Evolutionary conservation across 2,329 filamentous ascomycete species (phyloP), one percentile per base, ranked within the genome.

Genomic region (Fusarium oxysporum): DNA sequence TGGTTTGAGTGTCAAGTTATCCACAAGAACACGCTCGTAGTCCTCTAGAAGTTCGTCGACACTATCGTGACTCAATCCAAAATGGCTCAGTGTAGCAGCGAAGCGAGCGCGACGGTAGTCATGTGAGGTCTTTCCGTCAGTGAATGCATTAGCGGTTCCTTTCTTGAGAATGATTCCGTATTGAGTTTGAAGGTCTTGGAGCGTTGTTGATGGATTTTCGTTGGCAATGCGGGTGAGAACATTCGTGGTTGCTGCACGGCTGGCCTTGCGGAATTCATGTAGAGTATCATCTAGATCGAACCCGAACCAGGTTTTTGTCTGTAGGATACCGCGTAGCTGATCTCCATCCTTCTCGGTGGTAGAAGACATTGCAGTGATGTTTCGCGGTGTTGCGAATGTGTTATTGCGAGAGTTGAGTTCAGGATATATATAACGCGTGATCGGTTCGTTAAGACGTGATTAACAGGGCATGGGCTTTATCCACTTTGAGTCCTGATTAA

Each of bases 201-300:
- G 33, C 19, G 55, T 61, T 16, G 50, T 13, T 2, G 33, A 19
- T 23, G 60, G 28, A 8, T 62, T 57, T 19, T 70, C 21, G 16
- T 14, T 64, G 6, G 68, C 58, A 19, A 86, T 80, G 10, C 54
- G 41, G 3, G 67, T 57, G 8, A 86, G 80, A 8, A 82, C 79
- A 9, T 69, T 43, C 1, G 68, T 61, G 3, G 80, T 81, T 5
- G 85, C 85, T 8, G 70, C 59, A 2, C 70, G 64, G 2, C 84
- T 85, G 16, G 83, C 82, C 23, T 72, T 78, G 54, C 83, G 83
- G 54, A 86, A 87, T 50, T 84, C 80, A 64, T 87, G 85, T 3
- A 87, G 76, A 0, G 85, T 86, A 69, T 86, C 85, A 62, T 87
- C 85, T 10, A 87, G 81, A 44, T 86, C 85, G 58, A 87, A 86